Evolutionary conservation across 306 rosid species (phyloP).

Genomic region (Sphenostylis stenocarpa): DNA sequence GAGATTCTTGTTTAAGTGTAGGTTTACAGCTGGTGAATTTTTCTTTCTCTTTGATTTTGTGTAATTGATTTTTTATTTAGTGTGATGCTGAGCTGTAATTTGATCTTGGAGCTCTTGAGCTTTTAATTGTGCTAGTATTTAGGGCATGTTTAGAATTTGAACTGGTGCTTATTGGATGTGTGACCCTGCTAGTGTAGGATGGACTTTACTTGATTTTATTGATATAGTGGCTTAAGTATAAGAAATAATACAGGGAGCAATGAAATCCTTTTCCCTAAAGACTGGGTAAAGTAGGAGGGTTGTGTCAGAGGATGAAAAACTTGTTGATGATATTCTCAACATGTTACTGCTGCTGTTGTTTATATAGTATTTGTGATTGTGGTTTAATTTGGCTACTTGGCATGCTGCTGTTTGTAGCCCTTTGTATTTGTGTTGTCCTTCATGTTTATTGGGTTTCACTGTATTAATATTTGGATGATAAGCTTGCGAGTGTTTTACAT

Average conservation of each 20-base stretch:
- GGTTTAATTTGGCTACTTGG: not conserved
- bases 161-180: not conserved
- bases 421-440: not conserved
- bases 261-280: not conserved
- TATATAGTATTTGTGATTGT: not conserved
- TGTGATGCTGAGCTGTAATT: not conserved
- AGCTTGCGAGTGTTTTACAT: not conserved
- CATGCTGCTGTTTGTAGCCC: not conserved
- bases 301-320: not conserved
- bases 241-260: not conserved
- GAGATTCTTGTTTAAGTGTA: not conserved
- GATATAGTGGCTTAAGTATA: not conserved
- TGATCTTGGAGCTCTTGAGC: not conserved
- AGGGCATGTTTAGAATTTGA: not conserved
- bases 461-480: not conserved
- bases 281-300: not conserved
- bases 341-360: not conserved
- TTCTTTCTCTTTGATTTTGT: not conserved
- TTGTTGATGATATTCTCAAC: not conserved
- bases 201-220: not conserved
- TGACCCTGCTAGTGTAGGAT: not conserved
- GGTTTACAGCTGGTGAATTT: not conserved
- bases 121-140: not conserved
- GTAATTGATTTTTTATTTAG: conserved; percentile 15
- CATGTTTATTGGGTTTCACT: not conserved